Percentiles rank a stretch among this genome's conserved stretches.
These are phyloP conservation scores for Podospora fimiseda DNA, from an alignment of 495 filamentous ascomycete species.

Conservation along the genomic window DNA sequence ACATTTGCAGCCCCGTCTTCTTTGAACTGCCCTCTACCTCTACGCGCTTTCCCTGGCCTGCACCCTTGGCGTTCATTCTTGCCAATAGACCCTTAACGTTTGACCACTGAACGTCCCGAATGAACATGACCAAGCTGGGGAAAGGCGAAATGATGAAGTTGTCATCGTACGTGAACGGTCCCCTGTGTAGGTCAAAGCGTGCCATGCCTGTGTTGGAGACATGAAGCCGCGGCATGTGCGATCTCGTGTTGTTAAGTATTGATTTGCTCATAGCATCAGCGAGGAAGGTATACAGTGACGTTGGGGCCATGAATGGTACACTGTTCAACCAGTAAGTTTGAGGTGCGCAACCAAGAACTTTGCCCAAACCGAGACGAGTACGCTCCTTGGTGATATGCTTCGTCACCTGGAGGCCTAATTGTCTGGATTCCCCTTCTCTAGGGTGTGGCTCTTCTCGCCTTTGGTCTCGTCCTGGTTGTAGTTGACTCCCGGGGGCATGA, in stretches of 20 bases:
- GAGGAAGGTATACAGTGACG: slow-evolving; percentile 66
- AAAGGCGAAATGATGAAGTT: slow-evolving; percentile 77
- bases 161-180: slow-evolving; percentile 70
- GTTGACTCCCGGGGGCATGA: slow-evolving; percentile 52
- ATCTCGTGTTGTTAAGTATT: slow-evolving; percentile 42
- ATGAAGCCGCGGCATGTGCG: slow-evolving; percentile 51
- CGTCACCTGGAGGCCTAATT: slow-evolving; percentile 55
- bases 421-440: neutral
- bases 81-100: neutral
- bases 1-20: neutral
- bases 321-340: slow-evolving; percentile 62
- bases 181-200: slow-evolving; percentile 79
- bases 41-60: neutral
- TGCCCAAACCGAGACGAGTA: slow-evolving; percentile 54
- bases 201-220: slow-evolving; percentile 74
- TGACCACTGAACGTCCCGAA: neutral
- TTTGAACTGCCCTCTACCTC: neutral
- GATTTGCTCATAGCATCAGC: slow-evolving; percentile 51
- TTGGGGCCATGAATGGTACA: slow-evolving; percentile 50
- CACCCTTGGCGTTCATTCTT: neutral
- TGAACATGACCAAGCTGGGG: neutral
- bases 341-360: slow-evolving; percentile 66
- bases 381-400: slow-evolving; percentile 56
- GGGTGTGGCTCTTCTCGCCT: neutral
- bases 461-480: slow-evolving; percentile 56